A percentile compares a stretch with the other conserved stretches of the same genome.
Conservation (phyloP, 2,329 filamentous ascomycete genomes). For the Rutstroemia sydowiana region DNA sequence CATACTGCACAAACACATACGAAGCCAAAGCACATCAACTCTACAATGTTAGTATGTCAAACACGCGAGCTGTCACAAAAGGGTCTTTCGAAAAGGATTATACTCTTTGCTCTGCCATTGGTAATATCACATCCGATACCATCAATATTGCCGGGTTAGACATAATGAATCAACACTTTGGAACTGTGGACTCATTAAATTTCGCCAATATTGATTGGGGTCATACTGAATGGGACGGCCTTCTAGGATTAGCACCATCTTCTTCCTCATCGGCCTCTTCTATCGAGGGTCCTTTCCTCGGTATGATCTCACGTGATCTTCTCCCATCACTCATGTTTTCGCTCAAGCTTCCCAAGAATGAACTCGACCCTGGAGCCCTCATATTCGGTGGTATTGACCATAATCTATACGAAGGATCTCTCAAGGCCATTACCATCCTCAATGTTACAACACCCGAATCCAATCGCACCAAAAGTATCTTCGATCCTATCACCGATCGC, state of each 20-base stretch:
- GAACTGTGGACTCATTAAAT: not conserved
- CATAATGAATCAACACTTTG: not conserved
- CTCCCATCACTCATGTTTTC: not conserved
- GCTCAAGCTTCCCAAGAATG: not conserved
- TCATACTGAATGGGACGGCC: conserved; percentile 4
- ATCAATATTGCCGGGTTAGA: not conserved
- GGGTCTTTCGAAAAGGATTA: not conserved
- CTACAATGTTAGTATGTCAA: not conserved
- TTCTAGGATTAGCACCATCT: not conserved
- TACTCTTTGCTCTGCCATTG: not conserved
- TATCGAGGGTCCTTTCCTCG: not conserved
- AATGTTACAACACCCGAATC: not conserved
- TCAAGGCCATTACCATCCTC: not conserved
- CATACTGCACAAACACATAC: not conserved
- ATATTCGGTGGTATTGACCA: conserved; percentile 1
- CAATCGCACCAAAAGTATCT: not conserved
- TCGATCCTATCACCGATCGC: not conserved
- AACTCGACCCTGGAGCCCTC: not conserved
- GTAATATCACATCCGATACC: not conserved
- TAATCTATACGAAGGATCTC: not conserved
- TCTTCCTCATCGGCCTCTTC: not conserved
- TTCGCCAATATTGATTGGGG: conserved; percentile 5
- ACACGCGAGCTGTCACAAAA: not conserved
- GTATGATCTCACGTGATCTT: not conserved
- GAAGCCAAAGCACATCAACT: not conserved